Evolutionary conservation across 2,329 filamentous ascomycete species (phyloP), one percentile per base, ranked within the genome.

Genomic region (Neonectria faginata): DNA sequence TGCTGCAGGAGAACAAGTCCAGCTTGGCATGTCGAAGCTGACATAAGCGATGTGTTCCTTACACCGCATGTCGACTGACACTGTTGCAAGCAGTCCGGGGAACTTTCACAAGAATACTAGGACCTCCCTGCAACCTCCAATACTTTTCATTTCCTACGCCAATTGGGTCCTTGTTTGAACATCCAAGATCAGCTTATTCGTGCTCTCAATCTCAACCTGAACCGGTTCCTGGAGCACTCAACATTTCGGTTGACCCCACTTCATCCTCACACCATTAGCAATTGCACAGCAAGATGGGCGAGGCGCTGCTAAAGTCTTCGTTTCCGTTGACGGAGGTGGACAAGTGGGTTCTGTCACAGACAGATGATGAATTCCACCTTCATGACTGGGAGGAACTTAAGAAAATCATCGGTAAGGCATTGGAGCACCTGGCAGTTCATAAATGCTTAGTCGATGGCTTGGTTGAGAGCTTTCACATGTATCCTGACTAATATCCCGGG

Each of bases 301-400:
- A 84, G 60, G 62, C 74, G 41, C 57, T 70, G 20, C 69, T 63
- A 3, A 79, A 87, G 42, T 66, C 82, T 7, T 84, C 87, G 1
- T 90, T 90, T 66, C 85, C 86, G n/a, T 76, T 90, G 66, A 89
- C 86, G 0, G 86, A 86, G 2, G 78, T 83, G 44, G 88, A 90
- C 75, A 85, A 79, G 75, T 85, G 82, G 83, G 81, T 89, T 39
- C 78, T 90, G 16, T 86, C 86, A 31, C 82, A 85, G 68, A 88
- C 87, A 1, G 93, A 97, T 74, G 85, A 89, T 20, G 85, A 91
- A 53, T 97, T 92, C 77, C 81, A 84, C 65, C 84, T 85, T 48
- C 89, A 94, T 78, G 84, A 87, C 52, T 97, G 94, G 95, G 84
- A 88, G 12, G 85, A 91, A 61, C 85, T 96, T 66, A 88, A 86